These are phyloP conservation scores for Mucor irregularis DNA, from an alignment of 371 early-diverging fungal species.

Conservation along the genomic window DNA sequence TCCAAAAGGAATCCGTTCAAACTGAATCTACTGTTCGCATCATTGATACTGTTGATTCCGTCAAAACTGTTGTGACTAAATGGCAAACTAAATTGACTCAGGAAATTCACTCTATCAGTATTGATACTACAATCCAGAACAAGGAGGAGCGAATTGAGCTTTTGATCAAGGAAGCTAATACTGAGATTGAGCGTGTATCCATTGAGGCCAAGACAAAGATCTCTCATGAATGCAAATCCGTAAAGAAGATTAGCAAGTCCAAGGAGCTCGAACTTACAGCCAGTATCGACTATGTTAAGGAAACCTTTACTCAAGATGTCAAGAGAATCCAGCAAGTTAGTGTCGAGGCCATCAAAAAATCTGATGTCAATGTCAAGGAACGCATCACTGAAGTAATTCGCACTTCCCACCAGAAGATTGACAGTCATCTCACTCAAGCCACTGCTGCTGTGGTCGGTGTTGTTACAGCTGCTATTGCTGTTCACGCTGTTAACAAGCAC, in stretches of 20 bases:
- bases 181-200: conserved; percentile 15
- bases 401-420: conserved; percentile 24
- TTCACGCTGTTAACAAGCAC: conserved; percentile 18
- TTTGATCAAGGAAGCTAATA: conserved; percentile 15
- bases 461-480: conserved; percentile 24
- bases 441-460: conserved; percentile 25
- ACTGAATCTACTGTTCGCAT: conserved; percentile 21
- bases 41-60: conserved; percentile 29
- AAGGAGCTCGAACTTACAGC: conserved; percentile 20
- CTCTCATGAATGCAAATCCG: conserved; percentile 7
- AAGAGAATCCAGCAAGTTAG: conserved; percentile 26
- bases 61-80: conserved; percentile 18
- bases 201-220: conserved; percentile 20
- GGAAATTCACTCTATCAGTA: conserved; percentile 16
- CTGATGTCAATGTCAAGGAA: conserved; percentile 62
- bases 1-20: conserved; percentile 19
- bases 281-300: conserved; percentile 17
- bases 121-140: conserved; percentile 14
- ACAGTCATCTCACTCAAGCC: conserved; percentile 16
- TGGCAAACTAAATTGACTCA: conserved; percentile 19
- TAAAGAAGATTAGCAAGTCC: conserved; percentile 23
- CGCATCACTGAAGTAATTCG: conserved; percentile 10
- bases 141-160: conserved; percentile 19
- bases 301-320: conserved; percentile 16
- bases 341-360: conserved; percentile 30